Base-by-base conservation (phyloP, 352 stramenopile genomes). In the Phytophthora nicotianae region DNA sequence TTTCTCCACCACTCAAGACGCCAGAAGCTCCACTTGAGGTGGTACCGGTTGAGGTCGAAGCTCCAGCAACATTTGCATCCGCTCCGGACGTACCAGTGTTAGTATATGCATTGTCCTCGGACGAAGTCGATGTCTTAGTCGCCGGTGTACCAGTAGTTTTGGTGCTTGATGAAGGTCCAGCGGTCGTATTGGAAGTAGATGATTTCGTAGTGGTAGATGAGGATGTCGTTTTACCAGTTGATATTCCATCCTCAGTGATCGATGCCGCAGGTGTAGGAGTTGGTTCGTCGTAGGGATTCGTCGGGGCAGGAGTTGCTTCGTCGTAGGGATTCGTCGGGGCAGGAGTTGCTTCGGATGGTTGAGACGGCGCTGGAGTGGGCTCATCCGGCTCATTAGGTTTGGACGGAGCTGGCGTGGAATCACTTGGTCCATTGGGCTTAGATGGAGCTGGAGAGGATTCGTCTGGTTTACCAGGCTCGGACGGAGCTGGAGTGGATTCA, bases 1-100 rank as follows among this genome's bases (percentile, higher is more conserved):
- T 65, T 33, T 33, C 56, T 9, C 62, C 62, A 2, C 38, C 43
- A 47, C 42, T 21, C 48, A 65, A 58, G 21, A 1, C 38, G 26
- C 17, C 20, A 48, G 47, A 52, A 21, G 46, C 20, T 14, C n/a
- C 48, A 8, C 9, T 20, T 14, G 58, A 50, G n/a, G 50, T 37
- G 41, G 9, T 61, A 5, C 50, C 27, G 5, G 49, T 48, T 33
- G 58, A 53, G 19, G 50, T 61, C 9, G 50, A 49, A 13, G 26
- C 50, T 5, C 10, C 11, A 5, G 32, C 32, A 49, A 24, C 35
- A 19, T 51, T 58, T 9, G 20, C 45, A 21, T 37, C 38, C n/a
- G 48, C 29, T 6, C 41, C 46, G 19, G 42, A 55, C 21, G 41
- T 45, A 11, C 23, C 35, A 17, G 46, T 43, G 27, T 65, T 50